Evolutionary conservation across 176 grass and related monocot species (phyloP), one percentile per base, ranked within the genome.

Genomic region (Miscanthus lutarioriparius): DNA sequence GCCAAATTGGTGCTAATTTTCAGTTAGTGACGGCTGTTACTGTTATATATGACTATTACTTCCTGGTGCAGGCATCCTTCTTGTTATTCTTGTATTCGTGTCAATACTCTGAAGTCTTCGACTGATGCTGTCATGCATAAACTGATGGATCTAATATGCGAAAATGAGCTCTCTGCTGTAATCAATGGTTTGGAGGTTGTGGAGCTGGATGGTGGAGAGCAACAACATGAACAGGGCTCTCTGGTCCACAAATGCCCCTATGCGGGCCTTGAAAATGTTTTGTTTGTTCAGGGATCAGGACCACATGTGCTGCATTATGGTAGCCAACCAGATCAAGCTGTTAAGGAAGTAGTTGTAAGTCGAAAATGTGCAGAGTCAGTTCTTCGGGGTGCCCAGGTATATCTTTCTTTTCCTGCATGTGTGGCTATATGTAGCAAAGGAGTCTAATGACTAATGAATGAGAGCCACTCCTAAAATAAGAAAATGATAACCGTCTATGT

Each of bases 311-410:
- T 95, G 22, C 32, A 78, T 27, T 98, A 93, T 82, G 37, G 70
- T 13, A 61, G 5, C 36, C 77, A 81, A 64, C 17, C 83, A 75
- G 73, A 28, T 58, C 80, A 88, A 84, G 51, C 89, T 74, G 19
- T 92, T 26, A 98, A 98, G 59, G 96, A 98, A 88, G 72, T 98
- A 47, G 85, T 98, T 78, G 89, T 98, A 36, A 98, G 96, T 88
- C 91, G 96, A 74, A 98, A 98, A 88, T 98, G 96, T 84, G 96
- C 93, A 49, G 96, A 98, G 81, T 84, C 93, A 54, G 96, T 98
- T 87, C 96, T 98, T 83, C 88, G 96, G 87, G 96, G 96, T 74
- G 96, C 96, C 16, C 96, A 98, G 93, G 96, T 98, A 90, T 56
- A 44, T 40, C 47, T 73, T 32, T 72, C 13, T 38, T 36, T 54